Conservation (phyloP, 345 rosid species). For the Eucalyptus cloeziana region DNA sequence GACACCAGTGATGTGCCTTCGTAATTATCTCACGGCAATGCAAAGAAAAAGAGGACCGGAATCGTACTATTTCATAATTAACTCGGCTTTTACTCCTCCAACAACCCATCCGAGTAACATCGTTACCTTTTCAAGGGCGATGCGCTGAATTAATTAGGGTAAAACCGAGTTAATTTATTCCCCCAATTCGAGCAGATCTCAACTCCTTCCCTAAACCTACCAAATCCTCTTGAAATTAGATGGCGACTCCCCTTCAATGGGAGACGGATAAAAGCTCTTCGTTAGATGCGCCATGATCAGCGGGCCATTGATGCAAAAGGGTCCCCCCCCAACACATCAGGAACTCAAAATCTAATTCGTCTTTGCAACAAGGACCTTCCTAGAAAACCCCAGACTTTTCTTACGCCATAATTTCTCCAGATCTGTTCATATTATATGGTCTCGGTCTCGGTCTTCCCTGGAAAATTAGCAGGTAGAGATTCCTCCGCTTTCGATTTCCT, state of each 20-base stretch:
- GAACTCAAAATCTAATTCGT: neutral
- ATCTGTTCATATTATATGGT: neutral
- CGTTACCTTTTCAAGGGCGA: neutral
- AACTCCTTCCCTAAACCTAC: neutral
- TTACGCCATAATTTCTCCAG: neutral
- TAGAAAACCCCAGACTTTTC: neutral
- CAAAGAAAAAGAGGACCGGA: neutral
- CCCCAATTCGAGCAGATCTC: neutral
- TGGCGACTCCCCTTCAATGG: neutral
- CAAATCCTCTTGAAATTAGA: neutral
- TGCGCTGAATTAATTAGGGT: neutral
- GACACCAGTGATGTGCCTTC: neutral
- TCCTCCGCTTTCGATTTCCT: neutral
- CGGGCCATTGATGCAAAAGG: neutral
- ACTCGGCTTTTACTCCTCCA: neutral
- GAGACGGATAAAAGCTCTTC: neutral
- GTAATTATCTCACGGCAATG: neutral
- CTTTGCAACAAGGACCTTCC: neutral
- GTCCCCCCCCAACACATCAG: neutral
- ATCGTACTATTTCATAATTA: neutral
- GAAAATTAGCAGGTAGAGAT: neutral
- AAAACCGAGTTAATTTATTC: neutral
- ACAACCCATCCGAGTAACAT: neutral
- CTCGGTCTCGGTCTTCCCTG: neutral
- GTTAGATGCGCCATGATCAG: neutral